These are phyloP conservation scores for Mucor circinelloides DNA, from an alignment of 371 early-diverging fungal species.

Conservation along the genomic window DNA sequence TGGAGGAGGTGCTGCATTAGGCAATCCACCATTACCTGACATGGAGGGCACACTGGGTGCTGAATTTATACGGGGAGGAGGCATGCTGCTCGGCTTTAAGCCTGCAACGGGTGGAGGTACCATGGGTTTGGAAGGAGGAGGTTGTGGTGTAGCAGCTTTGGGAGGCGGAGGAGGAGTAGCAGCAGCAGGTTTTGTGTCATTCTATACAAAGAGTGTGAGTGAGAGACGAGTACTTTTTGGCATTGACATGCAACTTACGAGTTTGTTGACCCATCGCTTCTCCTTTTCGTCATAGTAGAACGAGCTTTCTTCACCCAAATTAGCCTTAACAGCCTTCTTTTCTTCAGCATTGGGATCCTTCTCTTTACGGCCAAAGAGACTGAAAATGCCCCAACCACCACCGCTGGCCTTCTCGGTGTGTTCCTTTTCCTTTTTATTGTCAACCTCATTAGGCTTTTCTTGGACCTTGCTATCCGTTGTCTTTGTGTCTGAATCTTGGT, in stretches of 20 bases:
- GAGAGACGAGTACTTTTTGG: not conserved
- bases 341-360: slow-evolving; percentile 35
- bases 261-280: slow-evolving; percentile 62
- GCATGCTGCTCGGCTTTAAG: slow-evolving; percentile 16
- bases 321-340: slow-evolving; percentile 62
- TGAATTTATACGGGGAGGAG: slow-evolving; percentile 30
- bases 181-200: slow-evolving; percentile 30
- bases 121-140: slow-evolving; percentile 28
- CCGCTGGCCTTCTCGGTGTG: slow-evolving; percentile 26
- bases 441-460: slow-evolving; percentile 20
- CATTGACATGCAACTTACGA: slow-evolving; percentile 23
- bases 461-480: not conserved
- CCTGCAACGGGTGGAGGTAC: slow-evolving; percentile 1
- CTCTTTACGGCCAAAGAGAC: slow-evolving; percentile 48
- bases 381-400: slow-evolving; percentile 56
- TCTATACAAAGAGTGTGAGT: slow-evolving; percentile 5
- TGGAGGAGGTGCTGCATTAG: slow-evolving; percentile 14
- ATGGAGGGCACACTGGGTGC: slow-evolving; percentile 22
- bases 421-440: slow-evolving; percentile 25
- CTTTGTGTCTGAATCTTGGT: not conserved
- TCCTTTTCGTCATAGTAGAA: slow-evolving; percentile 74
- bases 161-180: slow-evolving; percentile 37
- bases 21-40: slow-evolving; percentile 7
- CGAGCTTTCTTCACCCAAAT: slow-evolving; percentile 66
- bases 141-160: slow-evolving; percentile 24